These are phyloP conservation scores for Aureobasidium sp. DNA, from an alignment of 2,329 filamentous ascomycete species.

Conservation along the genomic window DNA sequence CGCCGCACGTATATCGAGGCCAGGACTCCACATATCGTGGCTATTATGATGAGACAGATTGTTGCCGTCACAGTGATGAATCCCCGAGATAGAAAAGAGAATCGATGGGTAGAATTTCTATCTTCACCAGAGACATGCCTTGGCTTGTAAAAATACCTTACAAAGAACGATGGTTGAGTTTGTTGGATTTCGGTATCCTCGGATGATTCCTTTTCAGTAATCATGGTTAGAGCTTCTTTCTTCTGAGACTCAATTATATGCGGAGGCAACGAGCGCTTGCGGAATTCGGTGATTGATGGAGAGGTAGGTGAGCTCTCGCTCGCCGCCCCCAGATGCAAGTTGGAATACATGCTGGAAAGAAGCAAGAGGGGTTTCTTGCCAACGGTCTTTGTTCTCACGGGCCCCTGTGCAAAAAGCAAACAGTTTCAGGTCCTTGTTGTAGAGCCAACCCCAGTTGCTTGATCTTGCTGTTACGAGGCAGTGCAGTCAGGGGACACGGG, in stretches of 20 bases:
- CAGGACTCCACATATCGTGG: conserved; percentile 23
- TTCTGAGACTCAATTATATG: conserved; percentile 16
- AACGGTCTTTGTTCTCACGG: too few species aligned
- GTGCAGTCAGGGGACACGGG: neutral
- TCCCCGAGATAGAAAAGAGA: conserved; percentile 26
- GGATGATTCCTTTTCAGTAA: conserved; percentile 5
- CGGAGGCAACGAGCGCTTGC: conserved; percentile 12
- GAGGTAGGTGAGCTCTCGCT: neutral
- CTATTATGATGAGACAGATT: conserved; percentile 21
- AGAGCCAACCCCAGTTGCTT: too few species aligned
- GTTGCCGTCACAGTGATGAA: conserved; percentile 18
- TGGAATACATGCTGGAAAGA: neutral
- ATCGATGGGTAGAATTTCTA: conserved; percentile 17
- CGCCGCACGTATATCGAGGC: conserved; percentile 19
- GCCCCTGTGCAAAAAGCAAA: too few species aligned
- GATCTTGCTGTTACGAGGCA: neutral
- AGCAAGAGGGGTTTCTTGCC: too few species aligned
- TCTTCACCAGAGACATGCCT: neutral
- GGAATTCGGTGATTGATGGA: conserved; percentile 1
- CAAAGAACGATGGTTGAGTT: conserved; percentile 21
- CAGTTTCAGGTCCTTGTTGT: too few species aligned
- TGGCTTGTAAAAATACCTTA: conserved; percentile 23
- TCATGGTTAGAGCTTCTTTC: conserved; percentile 4
- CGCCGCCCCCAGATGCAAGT: neutral
- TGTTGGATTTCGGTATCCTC: neutral